Evolutionary conservation across 768 basidiomycete species (phyloP).

Genomic region (Boletus pseudo-olivaceus): DNA sequence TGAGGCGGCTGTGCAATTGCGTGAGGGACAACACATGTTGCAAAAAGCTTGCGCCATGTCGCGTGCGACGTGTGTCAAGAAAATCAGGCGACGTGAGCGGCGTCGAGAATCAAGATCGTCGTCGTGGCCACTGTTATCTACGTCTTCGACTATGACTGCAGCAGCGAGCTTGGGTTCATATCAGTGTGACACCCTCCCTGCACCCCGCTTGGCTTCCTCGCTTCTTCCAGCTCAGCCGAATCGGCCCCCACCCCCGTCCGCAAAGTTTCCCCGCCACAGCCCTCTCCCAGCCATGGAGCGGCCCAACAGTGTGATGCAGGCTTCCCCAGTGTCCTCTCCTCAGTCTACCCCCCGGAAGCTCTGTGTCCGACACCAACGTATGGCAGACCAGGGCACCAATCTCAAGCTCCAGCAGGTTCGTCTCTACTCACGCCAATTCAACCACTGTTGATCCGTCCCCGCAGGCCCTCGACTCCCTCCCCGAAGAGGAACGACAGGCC

Average conservation of each 20-base stretch:
- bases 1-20: slow-evolving; percentile 19
- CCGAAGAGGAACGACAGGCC: slow-evolving; percentile 78
- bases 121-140: too few species aligned
- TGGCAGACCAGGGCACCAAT: slow-evolving; percentile 95
- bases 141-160: slow-evolving; percentile 15
- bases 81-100: neutral
- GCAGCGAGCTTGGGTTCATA: slow-evolving; percentile 31
- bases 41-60: slow-evolving; percentile 30
- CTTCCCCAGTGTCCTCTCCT: slow-evolving; percentile 13
- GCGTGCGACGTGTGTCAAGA: slow-evolving; percentile 28
- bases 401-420: slow-evolving; percentile 83
- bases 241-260: slow-evolving; percentile 5
- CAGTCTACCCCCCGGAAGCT: slow-evolving; percentile 58
- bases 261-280: slow-evolving; percentile 2
- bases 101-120: neutral
- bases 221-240: neutral
- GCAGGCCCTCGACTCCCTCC: slow-evolving; percentile 87
- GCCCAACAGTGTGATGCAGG: neutral
- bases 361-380: slow-evolving; percentile 90
- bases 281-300: neutral
- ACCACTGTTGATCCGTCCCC: slow-evolving; percentile 7
- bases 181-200: slow-evolving; percentile 71
- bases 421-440: neutral
- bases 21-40: slow-evolving; percentile 1
- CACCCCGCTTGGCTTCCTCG: slow-evolving; percentile 47